phyloP scores from a whole-genome alignment of 768 basidiomycete species.

The Podaxis rugospora region DNA sequence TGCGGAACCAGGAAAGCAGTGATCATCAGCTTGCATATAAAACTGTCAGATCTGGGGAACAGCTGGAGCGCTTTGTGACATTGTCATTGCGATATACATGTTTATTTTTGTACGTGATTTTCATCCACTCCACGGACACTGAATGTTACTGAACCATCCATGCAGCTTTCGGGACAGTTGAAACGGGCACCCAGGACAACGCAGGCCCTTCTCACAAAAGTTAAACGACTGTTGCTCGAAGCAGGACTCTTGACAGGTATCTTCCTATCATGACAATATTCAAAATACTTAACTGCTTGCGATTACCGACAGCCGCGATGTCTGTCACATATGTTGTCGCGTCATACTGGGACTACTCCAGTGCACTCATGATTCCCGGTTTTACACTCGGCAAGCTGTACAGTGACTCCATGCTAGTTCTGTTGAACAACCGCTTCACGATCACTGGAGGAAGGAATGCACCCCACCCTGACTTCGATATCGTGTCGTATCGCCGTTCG shows the following conservation, averaged over 20 bases:
- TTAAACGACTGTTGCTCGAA: slow-evolving; percentile 1
- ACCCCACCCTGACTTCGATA: not conserved
- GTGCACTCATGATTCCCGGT: not conserved
- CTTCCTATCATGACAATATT: not conserved
- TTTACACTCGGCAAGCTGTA: not conserved
- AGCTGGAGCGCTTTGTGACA: not conserved
- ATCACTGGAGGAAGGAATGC: not conserved
- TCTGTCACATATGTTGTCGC: not conserved
- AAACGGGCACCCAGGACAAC: not conserved
- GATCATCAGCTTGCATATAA: not conserved
- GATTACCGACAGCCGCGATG: not conserved
- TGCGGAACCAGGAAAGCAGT: not conserved
- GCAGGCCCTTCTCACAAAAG: not conserved
- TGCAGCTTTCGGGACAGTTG: not conserved
- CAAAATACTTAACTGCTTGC: not conserved
- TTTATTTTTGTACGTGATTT: not conserved
- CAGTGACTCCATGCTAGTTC: not conserved
- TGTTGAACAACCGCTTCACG: slow-evolving; percentile 2
- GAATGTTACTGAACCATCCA: not conserved
- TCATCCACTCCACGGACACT: not conserved
- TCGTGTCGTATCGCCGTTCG: not conserved
- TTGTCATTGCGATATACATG: slow-evolving; percentile 1
- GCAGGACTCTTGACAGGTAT: not conserved
- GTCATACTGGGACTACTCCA: not conserved
- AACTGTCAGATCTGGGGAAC: not conserved